Evolutionary conservation across 2,329 filamentous ascomycete species (phyloP).

Genomic region (Pestalotiopsis sp.): DNA sequence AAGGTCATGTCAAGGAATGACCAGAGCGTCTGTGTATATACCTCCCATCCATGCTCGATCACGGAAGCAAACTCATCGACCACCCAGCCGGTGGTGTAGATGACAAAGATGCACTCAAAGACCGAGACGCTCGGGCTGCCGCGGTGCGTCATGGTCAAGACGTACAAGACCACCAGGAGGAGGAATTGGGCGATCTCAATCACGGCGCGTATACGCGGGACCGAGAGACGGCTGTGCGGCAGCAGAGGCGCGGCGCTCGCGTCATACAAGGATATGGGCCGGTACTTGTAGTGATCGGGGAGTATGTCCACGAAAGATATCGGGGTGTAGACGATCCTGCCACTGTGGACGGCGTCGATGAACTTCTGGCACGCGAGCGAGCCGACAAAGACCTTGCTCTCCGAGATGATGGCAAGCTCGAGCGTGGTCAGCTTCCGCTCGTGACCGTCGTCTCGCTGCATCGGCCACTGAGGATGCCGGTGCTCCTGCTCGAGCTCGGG

Average conservation of each 20-base stretch:
- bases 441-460: constrained; percentile 40
- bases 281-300: constrained; percentile 73
- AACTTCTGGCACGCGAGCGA: constrained; percentile 71
- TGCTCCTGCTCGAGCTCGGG: constrained; percentile 56
- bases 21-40: constrained; percentile 77
- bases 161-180: constrained; percentile 64
- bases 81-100: constrained; percentile 70
- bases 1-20: constrained; percentile 76
- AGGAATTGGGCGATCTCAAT: constrained; percentile 69
- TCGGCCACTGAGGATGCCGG: constrained; percentile 41
- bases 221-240: constrained; percentile 74
- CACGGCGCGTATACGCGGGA: constrained; percentile 68
- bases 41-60: constrained; percentile 67
- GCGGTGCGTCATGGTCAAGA: constrained; percentile 65
- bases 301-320: constrained; percentile 73
- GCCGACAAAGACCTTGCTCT: constrained; percentile 69
- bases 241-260: constrained; percentile 66
- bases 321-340: constrained; percentile 71
- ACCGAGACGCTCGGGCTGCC: constrained; percentile 48
- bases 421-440: constrained; percentile 67
- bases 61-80: constrained; percentile 68
- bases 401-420: constrained; percentile 73
- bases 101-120: constrained; percentile 62
- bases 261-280: constrained; percentile 71
- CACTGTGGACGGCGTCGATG: constrained; percentile 71